Percentiles rank a stretch among this genome's conserved stretches.
These are phyloP conservation scores for Magnusiomyces suaveolens DNA, from an alignment of 1,139 yeast genomes.

Conservation along the genomic window DNA sequence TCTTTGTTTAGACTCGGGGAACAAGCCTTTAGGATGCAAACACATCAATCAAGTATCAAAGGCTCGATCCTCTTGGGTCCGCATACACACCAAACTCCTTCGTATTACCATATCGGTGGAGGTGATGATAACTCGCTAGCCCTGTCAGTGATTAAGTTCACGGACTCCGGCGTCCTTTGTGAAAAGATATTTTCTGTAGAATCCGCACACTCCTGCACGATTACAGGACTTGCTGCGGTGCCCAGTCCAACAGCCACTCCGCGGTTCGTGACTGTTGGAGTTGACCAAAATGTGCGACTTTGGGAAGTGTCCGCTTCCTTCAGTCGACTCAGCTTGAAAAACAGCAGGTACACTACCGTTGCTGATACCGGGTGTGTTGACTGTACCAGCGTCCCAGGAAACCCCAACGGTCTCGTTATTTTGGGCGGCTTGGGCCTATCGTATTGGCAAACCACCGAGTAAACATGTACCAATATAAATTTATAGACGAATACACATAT, in stretches of 20 bases:
- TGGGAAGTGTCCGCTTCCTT: slow-evolving; percentile 40
- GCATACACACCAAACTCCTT: background rate
- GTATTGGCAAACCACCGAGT: slow-evolving; percentile 17
- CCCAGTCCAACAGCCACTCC: slow-evolving; percentile 17
- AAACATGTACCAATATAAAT: too few relatives aligned
- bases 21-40: slow-evolving; percentile 37
- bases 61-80: slow-evolving; percentile 30
- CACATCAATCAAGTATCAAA: slow-evolving; percentile 83
- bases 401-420: slow-evolving; percentile 8
- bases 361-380: slow-evolving; percentile 79
- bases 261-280: slow-evolving; percentile 44
- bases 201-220: slow-evolving; percentile 76
- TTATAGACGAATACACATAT: too few relatives aligned
- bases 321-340: slow-evolving; percentile 26
- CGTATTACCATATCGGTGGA: slow-evolving; percentile 49
- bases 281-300: slow-evolving; percentile 64
- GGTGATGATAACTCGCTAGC: slow-evolving; percentile 86
- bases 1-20: slow-evolving; percentile 2
- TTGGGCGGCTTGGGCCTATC: slow-evolving; percentile 30
- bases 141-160: slow-evolving; percentile 34
- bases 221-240: slow-evolving; percentile 48
- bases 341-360: slow-evolving; percentile 58
- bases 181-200: slow-evolving; percentile 32
- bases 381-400: slow-evolving; percentile 6
- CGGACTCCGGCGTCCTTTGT: slow-evolving; percentile 20